Conservation (phyloP, 345 rosid species). For the Toxicodendron radicans region DNA sequence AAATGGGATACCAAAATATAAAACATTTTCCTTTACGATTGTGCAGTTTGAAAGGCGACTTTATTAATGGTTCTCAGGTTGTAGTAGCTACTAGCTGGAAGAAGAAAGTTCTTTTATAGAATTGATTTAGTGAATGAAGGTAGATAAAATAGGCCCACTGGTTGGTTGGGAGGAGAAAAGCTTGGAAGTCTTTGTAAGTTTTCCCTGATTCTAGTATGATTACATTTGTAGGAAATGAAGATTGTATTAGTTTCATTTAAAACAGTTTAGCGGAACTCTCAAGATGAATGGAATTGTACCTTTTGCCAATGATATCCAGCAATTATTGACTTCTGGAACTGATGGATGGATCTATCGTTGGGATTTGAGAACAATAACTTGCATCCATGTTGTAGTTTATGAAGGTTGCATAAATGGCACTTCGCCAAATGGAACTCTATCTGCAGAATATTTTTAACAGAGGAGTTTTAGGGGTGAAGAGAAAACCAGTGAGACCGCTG, state of each 20-base stretch:
- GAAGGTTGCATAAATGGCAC: conserved; percentile 80
- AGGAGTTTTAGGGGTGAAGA: conserved; percentile 75
- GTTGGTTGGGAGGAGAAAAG: conserved; percentile 73
- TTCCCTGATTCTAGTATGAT: conserved; percentile 73
- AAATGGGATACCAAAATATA: conserved; percentile 84
- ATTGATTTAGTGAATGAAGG: too few relatives aligned
- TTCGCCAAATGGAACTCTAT: conserved; percentile 32
- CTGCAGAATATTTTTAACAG: conserved; percentile 22
- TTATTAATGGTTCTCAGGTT: conserved; percentile 66
- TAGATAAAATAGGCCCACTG: too few relatives aligned
- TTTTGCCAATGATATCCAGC: conserved; percentile 63
- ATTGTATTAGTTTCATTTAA: too few relatives aligned
- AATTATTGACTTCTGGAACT: conserved; percentile 74
- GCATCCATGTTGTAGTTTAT: conserved; percentile 42
- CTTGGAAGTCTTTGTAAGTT: conserved; percentile 78
- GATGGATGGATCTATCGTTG: conserved; percentile 79
- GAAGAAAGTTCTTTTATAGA: conserved; percentile 37
- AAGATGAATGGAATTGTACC: conserved; percentile 38
- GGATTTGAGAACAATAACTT: conserved; percentile 66
- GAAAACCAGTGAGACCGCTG: conserved; percentile 70
- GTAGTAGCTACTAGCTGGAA: conserved; percentile 56
- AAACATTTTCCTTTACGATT: too few relatives aligned
- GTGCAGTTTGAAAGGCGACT: too few relatives aligned
- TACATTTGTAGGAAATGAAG: conserved; percentile 49
- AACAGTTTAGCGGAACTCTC: too few relatives aligned